These are phyloP conservation scores for Tuber calosporum DNA, from an alignment of 495 filamentous ascomycete genomes.

Conservation along the genomic window DNA sequence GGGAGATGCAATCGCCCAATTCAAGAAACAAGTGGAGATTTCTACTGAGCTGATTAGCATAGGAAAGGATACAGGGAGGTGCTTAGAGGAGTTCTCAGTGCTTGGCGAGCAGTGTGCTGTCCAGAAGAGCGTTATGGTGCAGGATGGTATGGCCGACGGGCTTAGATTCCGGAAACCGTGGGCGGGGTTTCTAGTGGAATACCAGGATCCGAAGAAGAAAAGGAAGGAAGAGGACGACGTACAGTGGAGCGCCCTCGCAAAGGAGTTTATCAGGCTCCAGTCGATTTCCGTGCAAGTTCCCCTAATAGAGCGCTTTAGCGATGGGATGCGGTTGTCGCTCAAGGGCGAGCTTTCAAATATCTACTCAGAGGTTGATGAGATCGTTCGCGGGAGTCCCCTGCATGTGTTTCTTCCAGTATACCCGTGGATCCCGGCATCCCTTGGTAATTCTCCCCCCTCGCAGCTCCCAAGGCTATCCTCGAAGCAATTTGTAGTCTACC, in stretches of 20 bases:
- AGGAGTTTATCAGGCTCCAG: conserved; percentile 16
- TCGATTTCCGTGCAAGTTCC: conserved; percentile 22
- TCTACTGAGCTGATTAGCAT: conserved; percentile 17
- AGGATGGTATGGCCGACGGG: conserved; percentile 24
- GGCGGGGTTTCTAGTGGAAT: conserved; percentile 10
- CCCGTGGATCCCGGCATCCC: conserved; percentile 13
- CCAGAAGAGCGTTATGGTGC: conserved; percentile 16
- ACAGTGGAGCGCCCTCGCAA: conserved; percentile 9
- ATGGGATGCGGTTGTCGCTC: conserved; percentile 10
- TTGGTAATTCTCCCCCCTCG: background rate
- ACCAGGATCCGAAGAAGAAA: conserved; percentile 8
- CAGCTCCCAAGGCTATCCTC: conserved; percentile 5
- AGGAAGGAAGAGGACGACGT: background rate
- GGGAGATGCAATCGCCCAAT: conserved; percentile 3
- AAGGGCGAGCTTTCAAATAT: conserved; percentile 18
- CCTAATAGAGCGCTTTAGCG: conserved; percentile 14
- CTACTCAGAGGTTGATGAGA: conserved; percentile 11
- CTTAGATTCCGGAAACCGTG: conserved; percentile 29
- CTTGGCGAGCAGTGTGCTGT: conserved; percentile 16
- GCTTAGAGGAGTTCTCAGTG: background rate
- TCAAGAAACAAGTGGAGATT: conserved; percentile 18
- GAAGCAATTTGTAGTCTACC: background rate
- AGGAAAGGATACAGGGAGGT: conserved; percentile 4
- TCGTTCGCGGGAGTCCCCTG: conserved; percentile 5
- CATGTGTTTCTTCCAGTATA: conserved; percentile 14